Percentiles rank a stretch among this genome's conserved stretches.
These are phyloP conservation scores for Gossypium trilobum DNA, from an alignment of 441 rosid genomes.

Conservation along the genomic window DNA sequence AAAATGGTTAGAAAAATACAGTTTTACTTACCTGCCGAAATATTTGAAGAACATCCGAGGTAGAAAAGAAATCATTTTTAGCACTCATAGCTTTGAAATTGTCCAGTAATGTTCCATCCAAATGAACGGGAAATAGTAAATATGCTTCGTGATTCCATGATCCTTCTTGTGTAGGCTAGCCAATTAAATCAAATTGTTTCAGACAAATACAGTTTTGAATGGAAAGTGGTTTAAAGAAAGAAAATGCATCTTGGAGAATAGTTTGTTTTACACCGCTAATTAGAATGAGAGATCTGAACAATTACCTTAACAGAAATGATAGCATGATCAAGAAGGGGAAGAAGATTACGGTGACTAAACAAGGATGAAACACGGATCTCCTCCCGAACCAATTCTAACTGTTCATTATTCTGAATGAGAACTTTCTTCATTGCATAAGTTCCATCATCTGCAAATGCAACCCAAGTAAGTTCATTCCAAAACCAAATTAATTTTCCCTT, in stretches of 20 bases:
- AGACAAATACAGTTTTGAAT: background rate
- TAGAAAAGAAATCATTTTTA: slow-evolving; percentile 72
- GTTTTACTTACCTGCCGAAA: slow-evolving; percentile 62
- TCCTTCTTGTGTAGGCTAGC: slow-evolving; percentile 61
- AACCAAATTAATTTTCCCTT: background rate
- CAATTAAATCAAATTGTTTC: slow-evolving; percentile 11
- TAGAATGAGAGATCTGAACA: background rate
- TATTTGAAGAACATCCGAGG: slow-evolving; percentile 75
- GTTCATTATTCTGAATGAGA: slow-evolving; percentile 80
- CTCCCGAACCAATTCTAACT: slow-evolving; percentile 82
- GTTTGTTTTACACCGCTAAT: background rate
- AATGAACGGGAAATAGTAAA: slow-evolving; percentile 88
- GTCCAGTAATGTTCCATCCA: slow-evolving; percentile 91
- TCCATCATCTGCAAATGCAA: slow-evolving; percentile 60
- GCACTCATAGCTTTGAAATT: slow-evolving; percentile 67
- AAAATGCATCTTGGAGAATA: background rate
- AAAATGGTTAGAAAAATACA: background rate
- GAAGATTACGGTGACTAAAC: slow-evolving; percentile 79
- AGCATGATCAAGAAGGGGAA: slow-evolving; percentile 96
- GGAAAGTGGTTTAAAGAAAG: background rate
- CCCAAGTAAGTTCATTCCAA: background rate
- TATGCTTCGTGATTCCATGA: slow-evolving; percentile 82
- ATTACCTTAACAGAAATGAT: slow-evolving; percentile 79
- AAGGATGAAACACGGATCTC: slow-evolving; percentile 92
- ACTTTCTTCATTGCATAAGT: slow-evolving; percentile 96